A percentile compares a stretch with the other conserved stretches of the same genome.
These are phyloP conservation scores for Botryotinia globosa DNA, from an alignment of 2,329 filamentous ascomycete genomes.

Conservation along the genomic window DNA sequence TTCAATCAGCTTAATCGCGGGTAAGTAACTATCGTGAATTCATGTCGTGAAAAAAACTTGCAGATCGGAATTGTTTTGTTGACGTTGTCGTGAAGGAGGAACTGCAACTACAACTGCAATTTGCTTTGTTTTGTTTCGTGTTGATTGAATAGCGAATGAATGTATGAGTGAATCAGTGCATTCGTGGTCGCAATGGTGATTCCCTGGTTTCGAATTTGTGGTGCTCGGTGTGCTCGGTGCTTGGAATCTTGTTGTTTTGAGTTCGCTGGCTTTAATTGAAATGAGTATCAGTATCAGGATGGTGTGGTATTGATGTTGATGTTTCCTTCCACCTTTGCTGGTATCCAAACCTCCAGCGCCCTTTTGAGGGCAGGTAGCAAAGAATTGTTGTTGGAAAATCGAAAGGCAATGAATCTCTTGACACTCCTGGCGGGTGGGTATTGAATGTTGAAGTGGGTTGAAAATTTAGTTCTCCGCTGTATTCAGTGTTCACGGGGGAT, in stretches of 20 bases:
- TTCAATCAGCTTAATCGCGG: slow-evolving; percentile 27
- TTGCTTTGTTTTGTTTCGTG: not conserved
- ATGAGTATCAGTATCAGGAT: not conserved
- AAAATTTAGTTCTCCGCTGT: slow-evolving; percentile 20
- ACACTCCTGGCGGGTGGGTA: slow-evolving; percentile 17
- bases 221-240: slow-evolving; percentile 8
- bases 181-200: slow-evolving; percentile 8
- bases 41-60: slow-evolving; percentile 24
- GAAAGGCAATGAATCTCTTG: not conserved
- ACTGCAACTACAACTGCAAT: not conserved
- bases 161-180: slow-evolving; percentile 14
- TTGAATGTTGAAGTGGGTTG: slow-evolving; percentile 16
- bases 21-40: slow-evolving; percentile 30
- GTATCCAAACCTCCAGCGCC: slow-evolving; percentile 14
- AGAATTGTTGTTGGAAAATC: not conserved
- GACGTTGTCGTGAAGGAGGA: not conserved
- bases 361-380: slow-evolving; percentile 16
- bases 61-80: not conserved
- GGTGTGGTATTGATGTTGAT: not conserved
- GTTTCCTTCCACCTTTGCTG: not conserved
- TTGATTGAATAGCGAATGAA: not conserved
- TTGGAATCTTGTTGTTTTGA: not conserved
- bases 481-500: slow-evolving; percentile 13
- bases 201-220: slow-evolving; percentile 9
- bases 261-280: not conserved